Base-by-base conservation (phyloP, 163 green algal species). In the Volvox carteri region DNA sequence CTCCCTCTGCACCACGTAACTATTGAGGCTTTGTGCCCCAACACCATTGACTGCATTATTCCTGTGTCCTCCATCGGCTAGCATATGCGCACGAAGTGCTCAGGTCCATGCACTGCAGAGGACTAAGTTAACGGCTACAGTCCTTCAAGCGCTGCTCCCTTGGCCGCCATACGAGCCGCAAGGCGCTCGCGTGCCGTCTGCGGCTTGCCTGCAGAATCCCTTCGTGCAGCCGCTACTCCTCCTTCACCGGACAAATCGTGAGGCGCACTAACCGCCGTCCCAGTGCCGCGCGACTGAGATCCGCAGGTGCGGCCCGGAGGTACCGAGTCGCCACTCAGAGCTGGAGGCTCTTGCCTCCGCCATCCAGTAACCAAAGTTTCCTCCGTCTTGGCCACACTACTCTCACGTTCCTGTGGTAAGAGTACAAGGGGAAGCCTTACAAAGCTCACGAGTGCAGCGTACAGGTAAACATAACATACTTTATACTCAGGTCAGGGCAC, bases 91-190 rank as follows among this genome's bases (percentile, higher is more conserved):
- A n/a, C n/a, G n/a, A n/a, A n/a, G n/a, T n/a, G n/a, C n/a, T n/a
- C n/a, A n/a, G n/a, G n/a, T n/a, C n/a, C n/a, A n/a, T n/a, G n/a
- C n/a, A n/a, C 54, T 23, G 7, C 54, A 12, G 25, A 65, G 54
- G 3, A 23, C 54, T 25, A 65, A 65, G 3, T 65, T 11, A 7
- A 23, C 54, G 54, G 54, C 54, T 65, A 78, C 39, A 54, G 33
- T 1, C 3, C 78, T 30, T 56, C 79, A 12, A 42, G 44, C 33
- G 79, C 79, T 25, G 62, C 79, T 12, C 19, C 46, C 62, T 75
- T 67, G 8, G 79, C 79, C 2, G 79, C 79, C 79, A 87, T 87
- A 1, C 79, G 79, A 5, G 79, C 79, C n/a, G 62, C 79, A 0
- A 87, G 42, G 28, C 79, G 60, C 60, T 87, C 79, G 3, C 46